phyloP scores from a whole-genome alignment of 495 filamentous ascomycete genomes.

The Hypoxylon perforatum region DNA sequence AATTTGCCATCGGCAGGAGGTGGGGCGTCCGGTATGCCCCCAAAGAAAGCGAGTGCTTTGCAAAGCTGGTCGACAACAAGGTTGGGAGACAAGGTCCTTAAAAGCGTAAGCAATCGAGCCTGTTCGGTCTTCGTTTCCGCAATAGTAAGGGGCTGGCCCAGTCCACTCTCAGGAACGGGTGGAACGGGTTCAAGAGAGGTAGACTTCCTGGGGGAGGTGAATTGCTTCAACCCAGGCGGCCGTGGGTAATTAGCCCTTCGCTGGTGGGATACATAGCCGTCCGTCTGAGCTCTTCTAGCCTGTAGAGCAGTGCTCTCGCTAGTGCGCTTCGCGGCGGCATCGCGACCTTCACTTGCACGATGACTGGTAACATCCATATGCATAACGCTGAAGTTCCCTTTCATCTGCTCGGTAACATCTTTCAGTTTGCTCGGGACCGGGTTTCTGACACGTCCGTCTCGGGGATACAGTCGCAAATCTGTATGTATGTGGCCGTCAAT shows the following conservation, averaged over 20 bases:
- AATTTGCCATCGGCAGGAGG: slow-evolving; percentile 63
- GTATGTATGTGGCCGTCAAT: slow-evolving; percentile 41
- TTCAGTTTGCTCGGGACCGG: slow-evolving; percentile 68
- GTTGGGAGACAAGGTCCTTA: slow-evolving; percentile 62
- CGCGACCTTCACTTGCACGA: slow-evolving; percentile 55
- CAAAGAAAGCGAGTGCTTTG: slow-evolving; percentile 68
- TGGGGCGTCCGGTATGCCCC: slow-evolving; percentile 65
- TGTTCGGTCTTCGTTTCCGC: slow-evolving; percentile 66
- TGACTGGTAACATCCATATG: slow-evolving; percentile 64
- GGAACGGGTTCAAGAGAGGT: slow-evolving; percentile 36
- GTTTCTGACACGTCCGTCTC: slow-evolving; percentile 66
- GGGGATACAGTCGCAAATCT: slow-evolving; percentile 47
- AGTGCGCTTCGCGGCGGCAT: slow-evolving; percentile 64
- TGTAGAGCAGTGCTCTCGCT: slow-evolving; percentile 66
- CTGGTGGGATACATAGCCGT: slow-evolving; percentile 60
- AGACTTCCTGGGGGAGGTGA: slow-evolving; percentile 39
- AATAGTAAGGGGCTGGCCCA: slow-evolving; percentile 48
- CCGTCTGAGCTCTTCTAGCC: slow-evolving; percentile 62
- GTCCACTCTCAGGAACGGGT: slow-evolving; percentile 8
- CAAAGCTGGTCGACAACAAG: slow-evolving; percentile 68
- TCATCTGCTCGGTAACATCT: slow-evolving; percentile 66
- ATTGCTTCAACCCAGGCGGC: slow-evolving; percentile 47
- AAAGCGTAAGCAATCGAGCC: slow-evolving; percentile 62
- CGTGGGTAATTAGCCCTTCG: slow-evolving; percentile 55
- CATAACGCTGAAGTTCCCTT: slow-evolving; percentile 69